Base-by-base conservation (phyloP, 331 rosid genomes). In the Cydonia oblonga region DNA sequence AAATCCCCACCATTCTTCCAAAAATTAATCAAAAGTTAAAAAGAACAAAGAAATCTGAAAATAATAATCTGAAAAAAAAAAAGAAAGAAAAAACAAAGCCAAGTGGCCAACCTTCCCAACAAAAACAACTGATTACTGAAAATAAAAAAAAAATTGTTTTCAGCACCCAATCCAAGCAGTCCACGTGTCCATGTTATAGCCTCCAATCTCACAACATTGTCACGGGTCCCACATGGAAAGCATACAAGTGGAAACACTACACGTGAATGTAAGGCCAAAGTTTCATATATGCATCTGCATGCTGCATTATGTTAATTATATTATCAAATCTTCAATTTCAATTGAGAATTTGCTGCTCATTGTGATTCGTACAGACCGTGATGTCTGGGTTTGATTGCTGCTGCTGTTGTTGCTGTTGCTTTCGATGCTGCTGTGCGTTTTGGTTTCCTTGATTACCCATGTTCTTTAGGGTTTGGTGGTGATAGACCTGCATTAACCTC, bases 401-500 rank as follows among this genome's bases (percentile, higher is more conserved):
- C 24, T 53, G 73, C 3, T 74, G 80, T 5, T 66, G 69, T 9
- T 33, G 40, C 4, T 59, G 84, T 19, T 53, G 70, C 5, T 74
- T 78, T 22, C 63, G 69, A 2, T 59, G 68, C 25, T 40, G 51
- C 30, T 76, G 81, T 22, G 79, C 57, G 70, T 79, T 87, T 66
- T 82, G 89, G 52, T 54, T 54, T n/a, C 25, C 14, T 8, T 20
- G 77, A 54, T 76, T 78, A 2, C 65, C 69, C 85, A 85, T 86
- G 84, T 86, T 90, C 44, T 86, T 83, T 26, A 83, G 75, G 71
- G 76, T 87, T 66, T 93, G 98, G 29, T 91, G 97, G 74, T 89
- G 90, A 70, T 93, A 91, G 32, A 93, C 84, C 63, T 93, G 92
- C 80, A 96, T 91, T 29, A 93, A 74, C 66, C 97, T 88, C 81